These are phyloP conservation scores for Tetragonia tetragonoides DNA, from an alignment of 148 eudicot species.

Conservation along the genomic window DNA sequence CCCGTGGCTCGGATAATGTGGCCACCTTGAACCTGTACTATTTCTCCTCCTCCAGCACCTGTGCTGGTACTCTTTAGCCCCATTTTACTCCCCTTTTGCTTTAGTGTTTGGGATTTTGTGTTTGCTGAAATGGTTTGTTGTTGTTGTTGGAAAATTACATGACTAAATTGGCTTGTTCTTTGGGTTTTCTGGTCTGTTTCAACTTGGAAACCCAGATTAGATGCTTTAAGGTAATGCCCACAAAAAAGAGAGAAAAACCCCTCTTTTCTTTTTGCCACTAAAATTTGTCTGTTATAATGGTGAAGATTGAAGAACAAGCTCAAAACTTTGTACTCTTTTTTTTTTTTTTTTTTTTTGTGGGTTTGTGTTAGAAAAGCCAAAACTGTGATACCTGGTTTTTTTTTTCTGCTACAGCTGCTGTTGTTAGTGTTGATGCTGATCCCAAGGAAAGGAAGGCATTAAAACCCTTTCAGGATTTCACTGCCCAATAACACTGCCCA, in stretches of 20 bases:
- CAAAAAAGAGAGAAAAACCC: neutral
- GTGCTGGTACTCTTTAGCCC: constrained; percentile 17
- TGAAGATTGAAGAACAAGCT: neutral
- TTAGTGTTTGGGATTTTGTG: neutral
- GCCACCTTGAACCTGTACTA: constrained; percentile 43
- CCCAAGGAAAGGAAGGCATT: constrained; percentile 33
- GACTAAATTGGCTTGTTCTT: constrained; percentile 1
- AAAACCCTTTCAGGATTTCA: constrained; percentile 24
- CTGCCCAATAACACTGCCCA: constrained; percentile 28
- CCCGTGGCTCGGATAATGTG: constrained; percentile 48
- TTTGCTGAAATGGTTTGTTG: neutral
- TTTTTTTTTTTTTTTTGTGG: neutral
- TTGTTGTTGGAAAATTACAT: constrained; percentile 10
- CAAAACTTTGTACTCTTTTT: neutral
- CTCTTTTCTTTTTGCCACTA: neutral
- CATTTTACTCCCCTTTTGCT: constrained; percentile 27
- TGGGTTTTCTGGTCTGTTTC: constrained; percentile 11
- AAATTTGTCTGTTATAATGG: neutral
- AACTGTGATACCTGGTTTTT: constrained; percentile 31
- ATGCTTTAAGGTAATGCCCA: neutral
- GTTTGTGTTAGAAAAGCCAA: constrained; percentile 19
- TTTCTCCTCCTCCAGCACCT: constrained; percentile 25
- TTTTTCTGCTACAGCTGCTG: constrained; percentile 1
- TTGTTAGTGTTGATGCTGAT: constrained; percentile 25
- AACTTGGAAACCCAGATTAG: constrained; percentile 34